These are phyloP conservation scores for Acanthamoeba royreba DNA, from an alignment of 208 protist species.

Conservation along the genomic window DNA sequence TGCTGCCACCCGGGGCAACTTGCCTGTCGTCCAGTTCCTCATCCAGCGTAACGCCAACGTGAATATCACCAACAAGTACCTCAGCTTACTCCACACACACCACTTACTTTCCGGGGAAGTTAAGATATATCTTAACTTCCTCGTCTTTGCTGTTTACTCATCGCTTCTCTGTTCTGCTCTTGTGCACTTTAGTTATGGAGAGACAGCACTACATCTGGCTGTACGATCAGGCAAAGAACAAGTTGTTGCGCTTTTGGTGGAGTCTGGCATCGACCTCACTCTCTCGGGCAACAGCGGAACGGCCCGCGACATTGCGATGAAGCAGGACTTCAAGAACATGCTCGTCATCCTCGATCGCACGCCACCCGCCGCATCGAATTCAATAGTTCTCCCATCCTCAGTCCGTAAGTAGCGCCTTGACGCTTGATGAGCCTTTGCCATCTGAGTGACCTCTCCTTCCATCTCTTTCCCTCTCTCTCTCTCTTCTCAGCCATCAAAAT, in stretches of 20 bases:
- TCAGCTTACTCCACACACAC: neutral
- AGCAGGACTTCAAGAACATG: neutral
- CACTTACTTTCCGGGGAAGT: neutral
- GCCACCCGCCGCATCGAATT: neutral
- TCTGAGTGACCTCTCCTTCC: neutral
- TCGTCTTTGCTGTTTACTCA: neutral
- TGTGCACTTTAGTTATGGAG: neutral
- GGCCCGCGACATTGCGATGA: neutral
- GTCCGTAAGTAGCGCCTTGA: neutral
- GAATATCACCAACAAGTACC: neutral
- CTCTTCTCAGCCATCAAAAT: neutral
- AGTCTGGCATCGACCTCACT: neutral
- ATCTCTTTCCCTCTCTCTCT: neutral
- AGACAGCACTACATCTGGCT: neutral
- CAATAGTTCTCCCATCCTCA: too few species aligned
- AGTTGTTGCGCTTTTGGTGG: neutral
- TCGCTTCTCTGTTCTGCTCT: neutral
- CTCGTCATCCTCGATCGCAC: neutral
- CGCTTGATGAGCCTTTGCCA: neutral
- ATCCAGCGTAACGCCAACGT: conserved; percentile 7
- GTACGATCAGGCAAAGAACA: neutral
- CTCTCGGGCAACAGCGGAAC: neutral
- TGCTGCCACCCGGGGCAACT: neutral
- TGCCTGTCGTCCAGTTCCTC: neutral
- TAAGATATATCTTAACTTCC: neutral